Evolutionary conservation across 2,329 filamentous ascomycete species (phyloP).

Genomic region (Neofusicoccum parvum): DNA sequence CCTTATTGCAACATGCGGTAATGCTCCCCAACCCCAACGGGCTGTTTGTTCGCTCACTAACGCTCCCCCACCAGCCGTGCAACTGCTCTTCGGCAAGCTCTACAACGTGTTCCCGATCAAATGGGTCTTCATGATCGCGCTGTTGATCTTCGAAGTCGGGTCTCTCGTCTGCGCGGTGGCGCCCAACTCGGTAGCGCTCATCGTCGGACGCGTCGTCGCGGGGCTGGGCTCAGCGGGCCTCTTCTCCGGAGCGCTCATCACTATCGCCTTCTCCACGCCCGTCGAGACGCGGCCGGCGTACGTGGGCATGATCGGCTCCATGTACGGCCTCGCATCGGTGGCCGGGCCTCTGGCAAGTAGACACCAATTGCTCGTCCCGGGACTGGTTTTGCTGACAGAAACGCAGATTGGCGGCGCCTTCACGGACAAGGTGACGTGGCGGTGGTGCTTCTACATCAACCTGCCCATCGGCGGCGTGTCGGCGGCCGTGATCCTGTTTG

Average conservation of each 20-base stretch:
- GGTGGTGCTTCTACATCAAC: constrained; percentile 34
- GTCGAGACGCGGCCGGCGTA: constrained; percentile 42
- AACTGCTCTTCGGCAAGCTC: too few species aligned
- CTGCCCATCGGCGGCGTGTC: constrained; percentile 30
- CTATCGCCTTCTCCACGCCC: constrained; percentile 39
- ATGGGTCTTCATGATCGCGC: constrained; percentile 39
- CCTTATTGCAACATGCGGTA: too few species aligned
- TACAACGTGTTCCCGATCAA: too few species aligned
- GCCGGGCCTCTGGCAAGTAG: too few species aligned
- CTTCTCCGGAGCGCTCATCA: constrained; percentile 37
- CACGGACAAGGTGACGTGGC: constrained; percentile 23
- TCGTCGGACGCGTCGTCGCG: constrained; percentile 54
- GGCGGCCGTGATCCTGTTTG: constrained; percentile 25
- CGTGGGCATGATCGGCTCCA: constrained; percentile 4
- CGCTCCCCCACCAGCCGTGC: too few species aligned
- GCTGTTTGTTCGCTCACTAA: too few species aligned
- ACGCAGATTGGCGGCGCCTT: constrained; percentile 25
- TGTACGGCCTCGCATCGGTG: constrained; percentile 27
- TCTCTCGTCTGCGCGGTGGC: constrained; percentile 56
- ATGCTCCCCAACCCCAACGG: too few species aligned
- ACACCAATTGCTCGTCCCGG: too few species aligned
- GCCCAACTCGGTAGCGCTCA: constrained; percentile 49
- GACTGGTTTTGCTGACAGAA: too few species aligned
- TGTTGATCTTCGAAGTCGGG: constrained; percentile 53
- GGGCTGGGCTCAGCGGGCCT: constrained; percentile 55